phyloP scores from a whole-genome alignment of 495 filamentous ascomycete genomes.

The Wilcoxina mikolae region DNA sequence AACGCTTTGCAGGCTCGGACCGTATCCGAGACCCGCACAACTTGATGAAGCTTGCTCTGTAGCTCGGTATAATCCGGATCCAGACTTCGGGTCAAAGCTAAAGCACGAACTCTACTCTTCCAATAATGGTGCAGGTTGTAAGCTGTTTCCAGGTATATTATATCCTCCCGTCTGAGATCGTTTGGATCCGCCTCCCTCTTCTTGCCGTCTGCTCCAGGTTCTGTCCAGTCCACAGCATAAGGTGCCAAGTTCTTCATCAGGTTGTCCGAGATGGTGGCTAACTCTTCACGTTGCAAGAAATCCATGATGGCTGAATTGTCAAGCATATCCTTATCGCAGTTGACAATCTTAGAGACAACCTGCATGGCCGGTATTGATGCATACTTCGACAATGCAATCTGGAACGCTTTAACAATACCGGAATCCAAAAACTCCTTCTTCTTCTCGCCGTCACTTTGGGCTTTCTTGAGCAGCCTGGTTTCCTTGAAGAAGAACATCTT shows the following conservation, averaged over 20 bases:
- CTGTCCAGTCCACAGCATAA: slow-evolving; percentile 93
- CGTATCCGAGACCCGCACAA: slow-evolving; percentile 75
- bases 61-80: slow-evolving; percentile 88
- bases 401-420: slow-evolving; percentile 78
- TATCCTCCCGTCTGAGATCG: slow-evolving; percentile 86
- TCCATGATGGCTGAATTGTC: slow-evolving; percentile 96
- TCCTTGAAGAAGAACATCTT: slow-evolving; percentile 95
- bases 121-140: slow-evolving; percentile 97
- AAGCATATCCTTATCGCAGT: slow-evolving; percentile 80
- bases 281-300: slow-evolving; percentile 79
- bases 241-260: slow-evolving; percentile 80
- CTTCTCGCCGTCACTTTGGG: slow-evolving; percentile 58
- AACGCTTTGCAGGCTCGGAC: slow-evolving; percentile 77
- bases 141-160: slow-evolving; percentile 83
- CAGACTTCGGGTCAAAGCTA: slow-evolving; percentile 68
- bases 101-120: slow-evolving; percentile 89
- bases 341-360: slow-evolving; percentile 81
- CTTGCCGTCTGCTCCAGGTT: slow-evolving; percentile 62
- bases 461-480: slow-evolving; percentile 65
- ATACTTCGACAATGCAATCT: slow-evolving; percentile 86
- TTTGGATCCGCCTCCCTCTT: slow-evolving; percentile 72
- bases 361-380: slow-evolving; percentile 65
- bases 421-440: slow-evolving; percentile 95
- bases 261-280: slow-evolving; percentile 85
- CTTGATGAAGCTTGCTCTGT: slow-evolving; percentile 59